Base-by-base conservation (phyloP, 352 stramenopile species). In the Achlya hypogyna region DNA sequence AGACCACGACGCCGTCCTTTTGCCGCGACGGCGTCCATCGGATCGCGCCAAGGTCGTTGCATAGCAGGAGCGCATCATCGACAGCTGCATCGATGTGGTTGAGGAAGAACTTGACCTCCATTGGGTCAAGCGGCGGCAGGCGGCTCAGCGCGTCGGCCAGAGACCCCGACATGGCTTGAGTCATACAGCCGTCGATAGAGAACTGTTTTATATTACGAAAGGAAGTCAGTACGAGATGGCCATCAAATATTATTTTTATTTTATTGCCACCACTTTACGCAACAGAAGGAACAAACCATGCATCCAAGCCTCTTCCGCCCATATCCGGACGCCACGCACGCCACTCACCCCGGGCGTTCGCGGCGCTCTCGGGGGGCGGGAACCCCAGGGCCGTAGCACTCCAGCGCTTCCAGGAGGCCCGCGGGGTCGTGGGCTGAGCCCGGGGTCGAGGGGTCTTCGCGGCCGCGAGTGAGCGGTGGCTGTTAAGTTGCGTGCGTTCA, bases 1-100 rank as follows among this genome's bases (percentile, higher is more conserved):
- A 86, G 62, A 93, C 87, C 0, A 82, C 78, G 51, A 93, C 82
- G 49, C 78, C 79, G 22, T 87, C 82, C 60, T 77, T 75, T 25
- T 74, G 81, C 69, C 86, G 80, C 67, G 76, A 79, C 47, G 79
- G 76, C 47, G 84, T 75, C 84, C 84, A 93, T 42, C 79, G 78
- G 58, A 93, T 79, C 42, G 79, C 76, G 0, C 84, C 82, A 56
- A 89, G 88, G 60, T 82, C 82, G 53, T 90, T 78, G 62, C 81
- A 89, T 32, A 93, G 72, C 47, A 88, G 88, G 71, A 91, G 88
- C 25, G 84, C 84, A 70, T 90, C 81, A 69, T 90, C 82, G 28
- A 93, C 81, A 5, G 82, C 84, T 32, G 70, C 75, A 74, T 93
- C 84, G 42, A 89, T 82, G 71, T 90, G 87, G 58, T 89, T 76